Percentiles rank a stretch among this genome's conserved stretches.
phyloP scores from a whole-genome alignment of 164 flowering plant genomes.

The Vitis labrusca region DNA sequence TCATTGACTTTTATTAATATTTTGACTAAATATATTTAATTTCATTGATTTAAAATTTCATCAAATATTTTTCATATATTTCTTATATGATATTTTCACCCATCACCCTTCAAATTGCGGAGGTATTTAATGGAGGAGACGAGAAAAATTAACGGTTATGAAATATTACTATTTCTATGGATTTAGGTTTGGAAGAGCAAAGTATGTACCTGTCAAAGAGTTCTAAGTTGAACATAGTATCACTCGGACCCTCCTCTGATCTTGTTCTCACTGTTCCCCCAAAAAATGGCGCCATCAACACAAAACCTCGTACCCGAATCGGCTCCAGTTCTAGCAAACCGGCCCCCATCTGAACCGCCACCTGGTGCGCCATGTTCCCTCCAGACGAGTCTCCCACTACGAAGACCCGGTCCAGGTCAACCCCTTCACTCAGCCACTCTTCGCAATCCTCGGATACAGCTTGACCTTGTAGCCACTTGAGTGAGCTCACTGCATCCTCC shows the following conservation, averaged over 20 bases:
- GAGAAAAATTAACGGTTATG: no score
- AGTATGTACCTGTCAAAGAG: conserved; percentile 30
- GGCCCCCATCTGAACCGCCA: conserved; percentile 35
- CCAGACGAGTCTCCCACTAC: conserved; percentile 48
- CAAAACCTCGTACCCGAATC: conserved; percentile 34
- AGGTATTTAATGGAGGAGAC: no score
- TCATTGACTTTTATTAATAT: no score
- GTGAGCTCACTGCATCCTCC: conserved; percentile 27
- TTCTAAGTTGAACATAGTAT: conserved; percentile 27
- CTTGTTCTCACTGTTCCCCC: conserved; percentile 35
- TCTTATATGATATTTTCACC: no score
- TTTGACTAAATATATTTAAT: no score
- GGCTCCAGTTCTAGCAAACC: conserved; percentile 16
- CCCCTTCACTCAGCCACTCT: conserved; percentile 16
- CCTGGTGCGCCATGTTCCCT: conserved; percentile 44
- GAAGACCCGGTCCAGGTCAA: conserved; percentile 32
- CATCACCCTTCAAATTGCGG: no score
- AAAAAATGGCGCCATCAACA: conserved; percentile 45
- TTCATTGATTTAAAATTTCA: no score
- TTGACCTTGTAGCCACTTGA: conserved; percentile 38
- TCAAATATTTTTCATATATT: no score
- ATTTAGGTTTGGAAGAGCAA: no score
- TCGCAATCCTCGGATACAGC: conserved; percentile 14
- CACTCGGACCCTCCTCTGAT: conserved; percentile 38
- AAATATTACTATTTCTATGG: not conserved